Evolutionary conservation across 164 flowering plant genomes (phyloP), one percentile per base, ranked within the genome.

Genomic region (Santalum album): DNA sequence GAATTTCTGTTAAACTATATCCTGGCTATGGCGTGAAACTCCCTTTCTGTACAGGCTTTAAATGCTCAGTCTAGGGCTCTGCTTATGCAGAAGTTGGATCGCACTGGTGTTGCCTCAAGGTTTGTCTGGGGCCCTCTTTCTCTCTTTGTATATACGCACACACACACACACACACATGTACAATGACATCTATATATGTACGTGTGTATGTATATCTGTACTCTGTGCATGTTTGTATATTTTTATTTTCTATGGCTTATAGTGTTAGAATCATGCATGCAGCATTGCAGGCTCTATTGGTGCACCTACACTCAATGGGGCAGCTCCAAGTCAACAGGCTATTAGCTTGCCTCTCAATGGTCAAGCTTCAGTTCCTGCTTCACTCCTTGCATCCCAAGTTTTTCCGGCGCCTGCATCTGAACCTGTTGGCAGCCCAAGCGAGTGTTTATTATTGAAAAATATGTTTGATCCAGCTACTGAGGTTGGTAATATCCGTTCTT

Each of bases 61-160:
- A 88, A 86, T 86, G 98, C 98, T 60, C 91, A 81, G 38, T 88
- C 98, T 52, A 81, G 98, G 69, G 95, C 95, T 25, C 49, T 86
- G 74, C 87, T 86, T 18, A 86, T 83, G 95, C 81, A 73, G 66
- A 86, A 81, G 69, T 70, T 86, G 73, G 95, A 83, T 66, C 92
- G 96, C 34, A 73, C 85, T 55, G 98, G 96, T 20, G 72, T 69
- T 55, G 87, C 95, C 47, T 71, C 95, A 43, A 79, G 96, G 95
- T 86, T 51, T 43, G 78, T 67, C 12, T 55, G 34, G 34, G 6
- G 9, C 6, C 34, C 34, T 3, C 34, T 9, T 29, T 9, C 34
- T 3, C 34, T 9, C 9, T 9, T 29, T 29, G 9, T 29, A 29
- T 29, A 29, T n/a, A n/a, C n/a, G n/a, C n/a, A n/a, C n/a, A n/a